A percentile compares a stretch with the other conserved stretches of the same genome.
phyloP scores from a whole-genome alignment of 345 rosid genomes.

The Citrus unshiu region DNA sequence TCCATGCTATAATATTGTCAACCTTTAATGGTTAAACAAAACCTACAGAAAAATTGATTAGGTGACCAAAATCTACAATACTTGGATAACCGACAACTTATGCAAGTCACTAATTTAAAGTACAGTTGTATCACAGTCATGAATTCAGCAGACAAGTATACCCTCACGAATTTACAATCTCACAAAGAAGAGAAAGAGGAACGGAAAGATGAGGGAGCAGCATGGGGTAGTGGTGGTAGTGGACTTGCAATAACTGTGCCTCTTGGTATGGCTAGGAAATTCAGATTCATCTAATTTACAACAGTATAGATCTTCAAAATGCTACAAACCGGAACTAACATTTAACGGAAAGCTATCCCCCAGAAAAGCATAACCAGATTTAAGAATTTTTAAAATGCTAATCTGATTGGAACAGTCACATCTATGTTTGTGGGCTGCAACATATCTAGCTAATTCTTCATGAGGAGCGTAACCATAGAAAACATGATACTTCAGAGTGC shows the following conservation, averaged over 20 bases:
- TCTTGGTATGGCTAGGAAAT: background rate
- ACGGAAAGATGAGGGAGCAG: background rate
- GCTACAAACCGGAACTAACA: background rate
- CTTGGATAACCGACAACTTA: background rate
- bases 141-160: background rate
- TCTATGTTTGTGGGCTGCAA: background rate
- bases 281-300: background rate
- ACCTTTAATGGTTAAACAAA: background rate
- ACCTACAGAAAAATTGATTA: background rate
- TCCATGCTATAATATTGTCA: background rate
- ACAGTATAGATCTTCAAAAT: background rate
- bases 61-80: background rate
- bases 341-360: background rate
- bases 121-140: background rate
- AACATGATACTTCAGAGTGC: background rate
- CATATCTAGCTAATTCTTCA: background rate
- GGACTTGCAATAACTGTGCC: too few species aligned
- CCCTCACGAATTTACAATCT: background rate
- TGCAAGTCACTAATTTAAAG: background rate
- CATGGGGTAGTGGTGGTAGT: too few species aligned
- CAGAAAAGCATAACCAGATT: background rate
- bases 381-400: background rate
- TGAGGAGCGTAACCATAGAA: background rate
- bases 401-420: background rate
- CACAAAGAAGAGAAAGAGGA: background rate